Evolutionary conservation across 148 eudicot genomes (phyloP), one percentile per base, ranked within the genome.

Genomic region (Arbutus unedo): DNA sequence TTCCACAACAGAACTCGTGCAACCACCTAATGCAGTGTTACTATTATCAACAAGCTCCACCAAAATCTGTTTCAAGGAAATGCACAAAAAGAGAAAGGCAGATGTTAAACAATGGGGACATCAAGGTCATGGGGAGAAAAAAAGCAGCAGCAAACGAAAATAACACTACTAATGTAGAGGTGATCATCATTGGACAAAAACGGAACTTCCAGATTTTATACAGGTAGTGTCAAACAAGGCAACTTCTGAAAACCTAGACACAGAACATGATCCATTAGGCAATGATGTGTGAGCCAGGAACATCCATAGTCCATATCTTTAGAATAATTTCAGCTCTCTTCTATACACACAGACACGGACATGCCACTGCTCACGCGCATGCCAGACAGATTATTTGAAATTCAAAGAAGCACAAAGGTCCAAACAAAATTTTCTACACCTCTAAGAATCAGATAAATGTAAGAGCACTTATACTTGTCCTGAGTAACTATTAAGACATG

Each of bases 41-140:
- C 78, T 82, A 72, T 38, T 84, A 68, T 86, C 84, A 55, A 87
- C 74, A 25, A 93, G 93, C 91, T 96, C 99, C 72, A 96, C 98
- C 84, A 96, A 90, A 86, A 96, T 93, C 99, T 96, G 92, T 76
- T 85, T 54, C 81, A 82, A 64, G 70, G 74, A 77, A 78, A 43
- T 72, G 81, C 67, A 85, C 11, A 47, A 49, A 67, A 21, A 77
- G 66, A 81, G 50, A 77, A 45, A 55, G 76, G 25, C 18, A 13
- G 49, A 47, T 60, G 60, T 81, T 66, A 79, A 51, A 72, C 64
- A 5, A 71, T 74, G 47, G 41, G 44, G 55, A 18, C 4, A 21
- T 38, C 16, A 16, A 81, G 56, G 44, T 21, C 8, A 4, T 66
- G 71, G 71, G 43, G 16, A 51, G 11, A 25, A 25, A 66, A 66